phyloP scores from a whole-genome alignment of 169 alveolate species.

The Babesia ovis region DNA sequence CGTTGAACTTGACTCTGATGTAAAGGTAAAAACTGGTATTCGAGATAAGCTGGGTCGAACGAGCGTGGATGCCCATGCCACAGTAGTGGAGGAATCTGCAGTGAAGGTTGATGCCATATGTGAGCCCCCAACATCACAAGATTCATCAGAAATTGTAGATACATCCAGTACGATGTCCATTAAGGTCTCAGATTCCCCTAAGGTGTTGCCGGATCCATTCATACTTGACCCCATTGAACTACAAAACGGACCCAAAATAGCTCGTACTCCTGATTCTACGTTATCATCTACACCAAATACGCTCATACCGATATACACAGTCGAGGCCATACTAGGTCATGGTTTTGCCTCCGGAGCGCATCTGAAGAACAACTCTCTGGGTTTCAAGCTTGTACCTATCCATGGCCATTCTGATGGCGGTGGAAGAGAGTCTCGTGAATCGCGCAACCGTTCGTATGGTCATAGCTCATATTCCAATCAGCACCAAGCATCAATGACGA shows the following conservation, averaged over 20 bases:
- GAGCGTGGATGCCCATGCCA: too few species aligned
- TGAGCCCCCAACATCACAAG: too few species aligned
- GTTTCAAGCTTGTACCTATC: slow-evolving; percentile 13
- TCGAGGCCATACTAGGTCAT: background rate
- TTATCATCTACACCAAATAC: background rate
- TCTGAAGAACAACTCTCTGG: background rate
- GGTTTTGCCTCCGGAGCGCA: background rate
- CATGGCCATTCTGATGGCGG: background rate
- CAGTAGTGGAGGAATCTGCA: too few species aligned
- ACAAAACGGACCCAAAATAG: background rate
- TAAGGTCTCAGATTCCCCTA: background rate
- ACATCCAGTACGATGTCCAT: too few species aligned
- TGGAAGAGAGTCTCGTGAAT: slow-evolving; percentile 2
- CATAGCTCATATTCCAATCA: background rate
- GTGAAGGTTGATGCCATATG: too few species aligned
- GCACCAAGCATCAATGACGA: background rate
- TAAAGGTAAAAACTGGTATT: too few species aligned
- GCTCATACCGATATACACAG: background rate
- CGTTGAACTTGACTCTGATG: too few species aligned
- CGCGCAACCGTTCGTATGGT: background rate
- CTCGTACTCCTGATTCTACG: background rate
- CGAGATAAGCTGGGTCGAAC: too few species aligned
- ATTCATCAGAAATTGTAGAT: too few species aligned
- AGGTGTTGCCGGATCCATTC: background rate
- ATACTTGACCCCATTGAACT: background rate